Conservation (phyloP, 148 eudicot genomes). For the Diospyros lotus region DNA sequence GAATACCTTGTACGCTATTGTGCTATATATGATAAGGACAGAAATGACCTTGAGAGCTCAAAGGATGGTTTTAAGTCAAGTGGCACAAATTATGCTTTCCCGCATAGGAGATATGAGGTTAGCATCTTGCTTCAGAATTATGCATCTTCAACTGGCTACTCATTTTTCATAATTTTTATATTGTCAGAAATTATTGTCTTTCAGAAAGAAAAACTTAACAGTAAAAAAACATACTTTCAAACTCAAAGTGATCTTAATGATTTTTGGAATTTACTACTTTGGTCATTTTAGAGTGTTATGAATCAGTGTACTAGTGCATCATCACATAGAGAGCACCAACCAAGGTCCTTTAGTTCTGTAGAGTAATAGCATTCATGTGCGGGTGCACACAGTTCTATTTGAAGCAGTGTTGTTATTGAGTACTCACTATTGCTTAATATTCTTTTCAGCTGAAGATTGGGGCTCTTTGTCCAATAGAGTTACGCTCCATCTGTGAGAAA, state of each 20-base stretch:
- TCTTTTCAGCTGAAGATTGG: constrained; percentile 54
- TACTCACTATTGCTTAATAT: neutral
- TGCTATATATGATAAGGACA: constrained; percentile 63
- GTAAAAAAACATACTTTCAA: neutral
- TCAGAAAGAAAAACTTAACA: neutral
- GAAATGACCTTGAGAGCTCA: constrained; percentile 35
- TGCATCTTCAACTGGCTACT: neutral
- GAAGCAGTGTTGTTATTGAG: constrained; percentile 5
- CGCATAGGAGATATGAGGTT: constrained; percentile 61
- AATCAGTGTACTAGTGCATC: neutral
- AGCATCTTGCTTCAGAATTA: constrained; percentile 12
- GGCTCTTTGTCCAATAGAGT: constrained; percentile 49
- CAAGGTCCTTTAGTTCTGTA: neutral
- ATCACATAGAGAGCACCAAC: no score
- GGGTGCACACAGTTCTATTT: neutral
- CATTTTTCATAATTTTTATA: neutral
- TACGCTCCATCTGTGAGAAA: constrained; percentile 78
- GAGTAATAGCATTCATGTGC: neutral
- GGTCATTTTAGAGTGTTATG: neutral
- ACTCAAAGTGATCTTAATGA: neutral
- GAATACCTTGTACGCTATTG: constrained; percentile 87
- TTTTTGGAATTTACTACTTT: neutral
- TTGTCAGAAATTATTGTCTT: neutral
- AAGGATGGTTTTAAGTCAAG: constrained; percentile 41
- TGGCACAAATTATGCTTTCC: constrained; percentile 38